Evolutionary conservation across 345 rosid species (phyloP).

Genomic region (Acer saccharum): DNA sequence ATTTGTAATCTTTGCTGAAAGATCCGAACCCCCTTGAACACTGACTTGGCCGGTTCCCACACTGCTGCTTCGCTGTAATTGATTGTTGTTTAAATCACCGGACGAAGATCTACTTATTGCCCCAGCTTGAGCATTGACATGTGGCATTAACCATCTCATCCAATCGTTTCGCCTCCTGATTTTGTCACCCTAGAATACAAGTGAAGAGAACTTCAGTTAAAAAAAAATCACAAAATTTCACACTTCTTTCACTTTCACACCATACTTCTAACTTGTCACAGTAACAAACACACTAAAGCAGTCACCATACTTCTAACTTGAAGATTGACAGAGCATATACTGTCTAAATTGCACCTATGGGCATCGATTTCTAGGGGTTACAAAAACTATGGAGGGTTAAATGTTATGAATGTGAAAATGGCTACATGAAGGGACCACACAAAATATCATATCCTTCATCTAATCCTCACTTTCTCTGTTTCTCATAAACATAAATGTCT

Average conservation of each 20-base stretch:
- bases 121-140: not conserved
- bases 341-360: not conserved
- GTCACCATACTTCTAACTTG: too few species aligned
- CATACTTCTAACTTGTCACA: not conserved
- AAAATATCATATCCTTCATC: too few species aligned
- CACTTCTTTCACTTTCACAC: not conserved
- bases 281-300: too few species aligned
- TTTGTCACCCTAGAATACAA: slow-evolving; percentile 61
- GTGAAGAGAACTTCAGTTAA: not conserved
- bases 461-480: too few species aligned
- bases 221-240: not conserved
- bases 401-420: not conserved
- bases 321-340: not conserved
- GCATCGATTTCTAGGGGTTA: not conserved
- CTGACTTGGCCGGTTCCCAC: slow-evolving; percentile 14
- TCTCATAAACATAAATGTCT: too few species aligned
- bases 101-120: slow-evolving; percentile 11
- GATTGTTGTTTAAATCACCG: slow-evolving; percentile 14
- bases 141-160: slow-evolving; percentile 64
- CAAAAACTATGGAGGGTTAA: not conserved
- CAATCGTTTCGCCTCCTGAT: slow-evolving; percentile 71
- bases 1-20: slow-evolving; percentile 9
- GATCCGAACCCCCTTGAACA: slow-evolving; percentile 12
- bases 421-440: too few species aligned
- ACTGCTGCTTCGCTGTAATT: slow-evolving; percentile 12